These are phyloP conservation scores for Malania oleifera DNA, from an alignment of 164 flowering plant genomes.

Conservation along the genomic window DNA sequence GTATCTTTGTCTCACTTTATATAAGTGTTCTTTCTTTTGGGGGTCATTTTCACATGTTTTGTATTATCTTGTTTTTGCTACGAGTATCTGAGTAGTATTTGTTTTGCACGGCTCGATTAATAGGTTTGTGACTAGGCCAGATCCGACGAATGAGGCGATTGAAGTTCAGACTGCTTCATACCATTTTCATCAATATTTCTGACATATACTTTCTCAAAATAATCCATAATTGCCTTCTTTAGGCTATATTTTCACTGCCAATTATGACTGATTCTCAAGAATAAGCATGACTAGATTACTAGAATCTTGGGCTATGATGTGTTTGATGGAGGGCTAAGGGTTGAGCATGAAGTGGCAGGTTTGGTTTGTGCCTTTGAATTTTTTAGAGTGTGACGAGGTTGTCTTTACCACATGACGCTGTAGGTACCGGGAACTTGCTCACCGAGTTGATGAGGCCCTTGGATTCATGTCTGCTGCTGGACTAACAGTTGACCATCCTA, in stretches of 20 bases:
- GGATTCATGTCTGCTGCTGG: conserved; percentile 96
- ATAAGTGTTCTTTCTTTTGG: not conserved
- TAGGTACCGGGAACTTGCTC: conserved; percentile 89
- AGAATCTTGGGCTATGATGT: no score
- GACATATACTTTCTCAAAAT: no score
- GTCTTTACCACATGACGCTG: not conserved
- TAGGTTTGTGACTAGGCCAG: not conserved
- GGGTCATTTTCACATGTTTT: conserved; percentile 5
- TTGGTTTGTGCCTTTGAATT: not conserved
- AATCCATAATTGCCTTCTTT: no score
- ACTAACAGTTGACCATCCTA: conserved; percentile 77
- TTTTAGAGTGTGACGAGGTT: not conserved
- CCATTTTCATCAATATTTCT: no score
- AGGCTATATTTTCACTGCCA: no score
- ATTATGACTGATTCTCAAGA: no score
- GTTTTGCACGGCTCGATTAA: not conserved
- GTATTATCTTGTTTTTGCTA: not conserved
- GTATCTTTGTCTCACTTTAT: conserved; percentile 20
- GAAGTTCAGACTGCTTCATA: no score
- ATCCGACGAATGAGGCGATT: not conserved
- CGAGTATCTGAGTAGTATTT: not conserved
- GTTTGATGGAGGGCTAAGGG: not conserved
- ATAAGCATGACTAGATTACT: no score
- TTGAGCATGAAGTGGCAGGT: not conserved
- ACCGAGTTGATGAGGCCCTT: conserved; percentile 85